Conservation (phyloP, 2,329 filamentous ascomycete species). For the Mycocentrospora acerina region DNA sequence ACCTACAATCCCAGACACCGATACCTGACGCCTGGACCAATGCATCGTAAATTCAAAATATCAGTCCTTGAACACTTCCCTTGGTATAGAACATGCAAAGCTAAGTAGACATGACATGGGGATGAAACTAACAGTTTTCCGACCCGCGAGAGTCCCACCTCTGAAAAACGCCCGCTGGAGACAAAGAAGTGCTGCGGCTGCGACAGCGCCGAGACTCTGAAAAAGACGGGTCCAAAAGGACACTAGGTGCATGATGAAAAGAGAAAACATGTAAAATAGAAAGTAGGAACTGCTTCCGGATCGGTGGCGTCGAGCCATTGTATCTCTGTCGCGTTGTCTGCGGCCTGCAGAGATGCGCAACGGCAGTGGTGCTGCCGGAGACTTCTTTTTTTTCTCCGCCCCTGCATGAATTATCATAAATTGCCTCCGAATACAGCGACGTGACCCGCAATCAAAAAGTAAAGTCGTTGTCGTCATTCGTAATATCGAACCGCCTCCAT, state of each 20-base stretch:
- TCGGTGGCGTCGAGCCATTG: neutral
- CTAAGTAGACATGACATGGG: conserved; percentile 8
- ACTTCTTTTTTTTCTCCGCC: conserved; percentile 1
- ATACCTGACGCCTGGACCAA: conserved; percentile 15
- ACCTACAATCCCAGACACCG: neutral
- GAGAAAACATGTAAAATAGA: conserved; percentile 4
- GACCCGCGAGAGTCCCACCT: conserved; percentile 27
- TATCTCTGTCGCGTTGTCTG: conserved; percentile 1
- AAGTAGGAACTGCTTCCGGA: neutral
- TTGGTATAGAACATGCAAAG: conserved; percentile 25
- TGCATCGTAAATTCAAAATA: conserved; percentile 23
- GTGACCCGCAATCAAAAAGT: conserved; percentile 16
- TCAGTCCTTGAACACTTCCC: conserved; percentile 15
- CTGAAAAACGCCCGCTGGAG: conserved; percentile 27
- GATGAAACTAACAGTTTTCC: conserved; percentile 21
- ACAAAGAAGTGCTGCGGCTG: conserved; percentile 2
- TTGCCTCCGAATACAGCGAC: conserved; percentile 9
- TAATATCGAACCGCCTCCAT: conserved; percentile 8
- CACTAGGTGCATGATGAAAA: neutral
- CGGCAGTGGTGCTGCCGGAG: neutral
- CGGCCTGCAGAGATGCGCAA: conserved; percentile 2
- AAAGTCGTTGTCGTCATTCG: conserved; percentile 18
- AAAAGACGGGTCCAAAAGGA: neutral
- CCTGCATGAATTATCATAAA: conserved; percentile 2
- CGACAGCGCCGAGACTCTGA: neutral